A percentile compares a stretch with the other conserved stretches of the same genome.
These are phyloP conservation scores for Penicillium daleae DNA, from an alignment of 495 filamentous ascomycete species.

Conservation along the genomic window DNA sequence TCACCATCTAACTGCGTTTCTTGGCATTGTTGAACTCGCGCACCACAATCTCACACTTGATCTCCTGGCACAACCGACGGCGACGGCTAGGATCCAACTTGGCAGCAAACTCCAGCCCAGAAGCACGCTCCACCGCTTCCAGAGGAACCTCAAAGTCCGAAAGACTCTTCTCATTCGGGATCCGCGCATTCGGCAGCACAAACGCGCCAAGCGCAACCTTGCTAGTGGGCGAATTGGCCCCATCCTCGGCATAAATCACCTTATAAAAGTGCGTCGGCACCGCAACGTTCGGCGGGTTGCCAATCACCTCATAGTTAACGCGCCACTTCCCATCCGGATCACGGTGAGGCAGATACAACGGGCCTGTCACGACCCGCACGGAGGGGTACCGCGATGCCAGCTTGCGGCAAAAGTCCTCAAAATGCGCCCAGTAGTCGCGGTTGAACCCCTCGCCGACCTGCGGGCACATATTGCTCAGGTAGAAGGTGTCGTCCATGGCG, in stretches of 20 bases:
- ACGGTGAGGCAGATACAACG: slow-evolving; percentile 83
- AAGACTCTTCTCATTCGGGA: slow-evolving; percentile 81
- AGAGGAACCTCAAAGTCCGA: slow-evolving; percentile 92
- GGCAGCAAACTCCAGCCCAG: slow-evolving; percentile 85
- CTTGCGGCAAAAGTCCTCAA: slow-evolving; percentile 93
- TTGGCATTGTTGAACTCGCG: slow-evolving; percentile 67
- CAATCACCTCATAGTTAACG: slow-evolving; percentile 96
- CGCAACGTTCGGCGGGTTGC: slow-evolving; percentile 88
- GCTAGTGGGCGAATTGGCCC: slow-evolving; percentile 55
- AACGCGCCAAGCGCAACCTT: slow-evolving; percentile 92
- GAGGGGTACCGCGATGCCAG: slow-evolving; percentile 80
- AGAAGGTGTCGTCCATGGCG: slow-evolving; percentile 94
- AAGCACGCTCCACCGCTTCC: slow-evolving; percentile 88
- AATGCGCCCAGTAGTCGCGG: slow-evolving; percentile 97
- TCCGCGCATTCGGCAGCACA: slow-evolving; percentile 91
- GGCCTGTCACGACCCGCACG: slow-evolving; percentile 91
- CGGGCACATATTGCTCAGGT: slow-evolving; percentile 93
- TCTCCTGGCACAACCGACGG: slow-evolving; percentile 83
- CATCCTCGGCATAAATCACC: slow-evolving; percentile 93
- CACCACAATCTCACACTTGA: slow-evolving; percentile 77
- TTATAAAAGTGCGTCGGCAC: slow-evolving; percentile 99
- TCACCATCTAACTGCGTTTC: slow-evolving; percentile 28
- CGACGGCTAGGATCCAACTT: slow-evolving; percentile 73
- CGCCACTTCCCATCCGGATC: slow-evolving; percentile 92
- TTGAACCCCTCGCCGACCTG: slow-evolving; percentile 98